A percentile compares a stretch with the other conserved stretches of the same genome.
phyloP scores from a whole-genome alignment of 805 yeast species.

The Ogataea pilisensis region DNA sequence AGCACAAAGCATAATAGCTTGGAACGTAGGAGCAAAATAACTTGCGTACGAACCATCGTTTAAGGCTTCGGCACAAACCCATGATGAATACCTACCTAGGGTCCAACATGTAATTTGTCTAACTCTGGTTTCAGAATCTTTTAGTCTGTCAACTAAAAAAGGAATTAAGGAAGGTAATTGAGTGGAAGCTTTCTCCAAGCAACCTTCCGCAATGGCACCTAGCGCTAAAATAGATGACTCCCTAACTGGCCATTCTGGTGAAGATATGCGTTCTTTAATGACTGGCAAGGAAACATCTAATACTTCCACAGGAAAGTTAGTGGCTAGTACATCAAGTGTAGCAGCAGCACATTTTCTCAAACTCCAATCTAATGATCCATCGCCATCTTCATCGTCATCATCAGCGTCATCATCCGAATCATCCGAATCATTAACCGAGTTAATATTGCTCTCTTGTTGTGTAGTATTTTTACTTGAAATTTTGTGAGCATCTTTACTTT shows the following conservation, averaged over 20 bases:
- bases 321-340: conserved; percentile 77
- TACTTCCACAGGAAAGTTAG: conserved; percentile 62
- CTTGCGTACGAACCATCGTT: conserved; percentile 58
- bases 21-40: conserved; percentile 73
- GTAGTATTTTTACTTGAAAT: conserved; percentile 19
- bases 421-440: conserved; percentile 26
- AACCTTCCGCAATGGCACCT: conserved; percentile 93
- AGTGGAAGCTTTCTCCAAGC: conserved; percentile 62
- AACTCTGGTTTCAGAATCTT: conserved; percentile 76
- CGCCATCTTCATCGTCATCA: conserved; percentile 70
- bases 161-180: conserved; percentile 81
- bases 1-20: conserved; percentile 69
- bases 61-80: conserved; percentile 73
- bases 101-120: conserved; percentile 97
- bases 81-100: conserved; percentile 72
- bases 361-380: conserved; percentile 77
- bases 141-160: conserved; percentile 72
- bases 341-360: conserved; percentile 93
- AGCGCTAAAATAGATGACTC: conserved; percentile 92
- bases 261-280: conserved; percentile 63
- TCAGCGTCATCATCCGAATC: conserved; percentile 59
- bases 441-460: conserved; percentile 9
- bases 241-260: conserved; percentile 80
- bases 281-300: conserved; percentile 67
- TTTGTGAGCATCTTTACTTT: conserved; percentile 46